These are phyloP conservation scores for Miamiensis avidus DNA, from an alignment of 169 alveolate genomes.

Conservation along the genomic window DNA sequence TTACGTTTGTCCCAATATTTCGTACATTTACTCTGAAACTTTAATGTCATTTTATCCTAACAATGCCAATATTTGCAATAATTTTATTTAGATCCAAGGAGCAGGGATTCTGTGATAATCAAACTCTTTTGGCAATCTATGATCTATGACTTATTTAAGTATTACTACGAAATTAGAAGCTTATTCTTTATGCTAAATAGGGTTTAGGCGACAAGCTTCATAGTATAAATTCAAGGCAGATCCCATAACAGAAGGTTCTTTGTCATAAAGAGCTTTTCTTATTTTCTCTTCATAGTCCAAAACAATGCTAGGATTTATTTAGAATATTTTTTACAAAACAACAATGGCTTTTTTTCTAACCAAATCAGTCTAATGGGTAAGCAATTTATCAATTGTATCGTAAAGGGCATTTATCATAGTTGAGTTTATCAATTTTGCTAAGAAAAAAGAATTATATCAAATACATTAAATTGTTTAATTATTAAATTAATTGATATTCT, in stretches of 20 bases:
- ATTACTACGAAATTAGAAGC: conserved; percentile 88
- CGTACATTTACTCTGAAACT: conserved; percentile 90
- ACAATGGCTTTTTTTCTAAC: conserved; percentile 93
- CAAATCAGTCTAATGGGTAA: conserved; percentile 86
- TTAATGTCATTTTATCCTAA: conserved; percentile 88
- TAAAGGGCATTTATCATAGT: conserved; percentile 88
- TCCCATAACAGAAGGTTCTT: conserved; percentile 94
- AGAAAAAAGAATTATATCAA: background rate
- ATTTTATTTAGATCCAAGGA: conserved; percentile 95
- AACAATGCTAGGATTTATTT: conserved; percentile 59
- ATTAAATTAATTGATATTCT: no score
- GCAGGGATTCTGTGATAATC: conserved; percentile 96
- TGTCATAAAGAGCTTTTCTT: conserved; percentile 92
- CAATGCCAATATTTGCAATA: conserved; percentile 77
- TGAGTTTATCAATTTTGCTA: conserved; percentile 78
- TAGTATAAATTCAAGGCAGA: conserved; percentile 85
- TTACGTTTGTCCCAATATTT: conserved; percentile 76
- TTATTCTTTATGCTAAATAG: conserved; percentile 81
- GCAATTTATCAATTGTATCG: conserved; percentile 77
- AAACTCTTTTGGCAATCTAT: conserved; percentile 91
- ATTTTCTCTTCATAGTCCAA: conserved; percentile 64
- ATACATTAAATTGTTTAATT: background rate
- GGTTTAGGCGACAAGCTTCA: conserved; percentile 71
- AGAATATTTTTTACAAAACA: conserved; percentile 83
- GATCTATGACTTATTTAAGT: conserved; percentile 91